Evolutionary conservation across 306 rosid species (phyloP), one percentile per base, ranked within the genome.

Genomic region (Dryas octopetala): DNA sequence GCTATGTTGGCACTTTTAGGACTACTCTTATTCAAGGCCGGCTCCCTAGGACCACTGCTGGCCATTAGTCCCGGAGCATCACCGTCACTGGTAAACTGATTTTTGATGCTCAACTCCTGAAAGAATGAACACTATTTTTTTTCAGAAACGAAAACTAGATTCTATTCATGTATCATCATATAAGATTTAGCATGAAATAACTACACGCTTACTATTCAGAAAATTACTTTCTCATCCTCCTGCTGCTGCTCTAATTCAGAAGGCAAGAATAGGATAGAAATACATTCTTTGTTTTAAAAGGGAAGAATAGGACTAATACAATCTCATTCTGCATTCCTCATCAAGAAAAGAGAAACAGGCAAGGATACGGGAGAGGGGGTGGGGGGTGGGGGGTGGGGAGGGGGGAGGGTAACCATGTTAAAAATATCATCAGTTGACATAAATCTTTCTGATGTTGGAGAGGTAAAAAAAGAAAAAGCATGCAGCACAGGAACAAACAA

Each of bases 81-180:
- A 38, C 67, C 68, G 14, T 47, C 66, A 64, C 62, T 73, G 55
- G 44, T 75, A 48, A 79, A 62, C 67, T 68, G 79, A 68, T 66
- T 64, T 60, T 46, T 86, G 43, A 64, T 73, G 76, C 65, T 54
- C 6, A 72, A 65, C 59, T 76, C 90, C 98, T 93, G 89, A 48
- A 49, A 77, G 48, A 53, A 55, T 9, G 46, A 44, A 16, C n/a
- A 61, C 19, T 66, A 26, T 47, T 23, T 7, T 32, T 32, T 10
- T 44, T 68, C 52, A n/a, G 43, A 70, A 40, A 52, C 13, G 14
- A 5, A 66, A 68, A 16, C 57, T 47, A 48, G 7, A 19, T 1
- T 48, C 16, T 26, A 2, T 67, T 46, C 1, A 4, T 17, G n/a
- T 65, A 47, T 19, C 28, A 45, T n/a, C 62, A 76, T 6, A 28